Evolutionary conservation across 2,329 filamentous ascomycete species (phyloP), one percentile per base, ranked within the genome.

Genomic region (Aspergillus puulaauensis): DNA sequence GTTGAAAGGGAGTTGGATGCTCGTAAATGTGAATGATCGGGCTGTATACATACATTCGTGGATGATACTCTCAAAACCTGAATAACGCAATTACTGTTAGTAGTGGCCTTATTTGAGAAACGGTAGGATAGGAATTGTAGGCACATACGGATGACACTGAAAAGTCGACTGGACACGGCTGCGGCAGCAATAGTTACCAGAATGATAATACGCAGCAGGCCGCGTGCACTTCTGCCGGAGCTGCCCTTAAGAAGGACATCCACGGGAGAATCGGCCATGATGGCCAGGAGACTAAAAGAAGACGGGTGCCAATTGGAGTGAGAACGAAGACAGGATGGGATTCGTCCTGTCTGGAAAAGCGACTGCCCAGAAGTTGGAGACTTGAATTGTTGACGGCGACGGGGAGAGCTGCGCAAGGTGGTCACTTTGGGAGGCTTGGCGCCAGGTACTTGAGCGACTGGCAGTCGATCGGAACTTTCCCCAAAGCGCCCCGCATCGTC

Each of bases 51-150:
- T 75, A 97, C 95, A 99, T 83, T 99, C 95, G 83, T 99, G 95
- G 72, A 99, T 99, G 73, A 99, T 99, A 80, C 91, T 96, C 80
- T 99, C 95, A 74, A 99, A 99, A 67, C 90, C 90, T 93, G 60
- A 54, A 61, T 55, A 27, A 24, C 40, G 21, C 6, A 19, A 35
- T 55, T 19, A 48, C 35, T 19, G 23, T 37, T 37, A 56, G 43
- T 8, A 35, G 6, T 4, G 11, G 35, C 3, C 8, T 24, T 33
- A 31, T 15, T 17, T 8, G 21, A 17, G 15, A 14, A n/a, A 9
- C 19, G 2, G 12, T 27, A 37, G 9, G 7, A 15, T 31, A 15
- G 6, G 15, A 12, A 35, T n/a, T 24, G 9, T 17, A 45, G 44
- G 33, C 56, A 85, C 90, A 75, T 86, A 93, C 95, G 90, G 78